phyloP scores from a whole-genome alignment of 768 basidiomycete genomes.

The Macrolepiota fuliginosa region DNA sequence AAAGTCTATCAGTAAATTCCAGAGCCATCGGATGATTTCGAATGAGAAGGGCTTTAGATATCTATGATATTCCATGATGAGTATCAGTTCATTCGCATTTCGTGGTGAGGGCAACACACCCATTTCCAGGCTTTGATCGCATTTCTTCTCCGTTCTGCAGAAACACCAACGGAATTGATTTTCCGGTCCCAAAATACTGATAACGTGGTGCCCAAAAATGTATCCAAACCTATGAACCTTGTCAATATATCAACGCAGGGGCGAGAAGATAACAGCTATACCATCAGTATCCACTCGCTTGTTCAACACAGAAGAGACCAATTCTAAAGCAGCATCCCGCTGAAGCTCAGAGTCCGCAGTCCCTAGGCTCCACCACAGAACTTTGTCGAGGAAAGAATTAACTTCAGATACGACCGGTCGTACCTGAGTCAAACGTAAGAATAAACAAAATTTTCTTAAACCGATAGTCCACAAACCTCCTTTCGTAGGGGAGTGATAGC shows the following conservation, averaged over 20 bases:
- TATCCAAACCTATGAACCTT: conserved; percentile 37
- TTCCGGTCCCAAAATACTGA: conserved; percentile 47
- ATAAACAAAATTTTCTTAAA: not conserved
- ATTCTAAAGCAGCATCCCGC: conserved; percentile 50
- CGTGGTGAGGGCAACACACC: conserved; percentile 40
- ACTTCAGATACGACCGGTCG: conserved; percentile 46
- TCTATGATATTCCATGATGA: conserved; percentile 36
- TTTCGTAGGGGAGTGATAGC: conserved; percentile 61
- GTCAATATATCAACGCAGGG: not conserved
- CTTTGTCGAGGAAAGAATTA: conserved; percentile 45
- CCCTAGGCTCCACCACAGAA: conserved; percentile 61
- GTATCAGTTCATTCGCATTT: not conserved
- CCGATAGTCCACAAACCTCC: conserved; percentile 45
- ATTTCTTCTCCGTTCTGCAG: conserved; percentile 40
- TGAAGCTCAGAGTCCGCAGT: conserved; percentile 48
- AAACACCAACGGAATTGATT: conserved; percentile 32
- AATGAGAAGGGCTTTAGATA: conserved; percentile 76
- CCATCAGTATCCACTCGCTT: conserved; percentile 73
- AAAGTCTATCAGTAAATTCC: conserved; percentile 58
- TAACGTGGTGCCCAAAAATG: conserved; percentile 42
- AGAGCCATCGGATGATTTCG: conserved; percentile 62
- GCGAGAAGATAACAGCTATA: conserved; percentile 27
- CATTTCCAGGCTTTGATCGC: conserved; percentile 66
- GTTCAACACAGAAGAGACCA: conserved; percentile 58
- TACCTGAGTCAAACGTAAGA: conserved; percentile 38